These are phyloP conservation scores for Rasamsonia emersonii DNA, from an alignment of 2,329 filamentous ascomycete genomes.

Conservation along the genomic window DNA sequence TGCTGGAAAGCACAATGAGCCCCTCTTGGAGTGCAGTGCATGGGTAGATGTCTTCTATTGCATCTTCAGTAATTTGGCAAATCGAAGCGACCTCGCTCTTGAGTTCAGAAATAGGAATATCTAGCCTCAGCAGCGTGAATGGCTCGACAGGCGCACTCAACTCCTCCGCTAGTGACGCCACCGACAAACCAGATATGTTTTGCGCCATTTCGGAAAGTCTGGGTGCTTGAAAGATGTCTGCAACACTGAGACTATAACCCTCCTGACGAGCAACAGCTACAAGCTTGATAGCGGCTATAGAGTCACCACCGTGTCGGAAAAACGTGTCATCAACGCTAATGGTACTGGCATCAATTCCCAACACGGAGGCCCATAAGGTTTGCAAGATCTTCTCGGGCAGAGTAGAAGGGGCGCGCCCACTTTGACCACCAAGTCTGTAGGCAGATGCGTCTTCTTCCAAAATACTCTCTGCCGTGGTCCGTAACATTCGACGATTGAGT, in stretches of 20 bases:
- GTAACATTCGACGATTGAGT: constrained; percentile 18
- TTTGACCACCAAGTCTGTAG: constrained; percentile 8
- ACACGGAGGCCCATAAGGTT: constrained; percentile 7
- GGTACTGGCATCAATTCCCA: constrained; percentile 8
- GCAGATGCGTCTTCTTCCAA: constrained; percentile 5
- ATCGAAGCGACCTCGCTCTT: constrained; percentile 11
- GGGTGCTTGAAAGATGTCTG: constrained; percentile 11
- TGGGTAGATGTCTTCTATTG: constrained; percentile 32
- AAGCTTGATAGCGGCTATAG: constrained; percentile 14
- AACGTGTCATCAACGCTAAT: constrained; percentile 16
- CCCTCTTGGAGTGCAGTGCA: constrained; percentile 37
- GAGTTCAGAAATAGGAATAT: background rate
- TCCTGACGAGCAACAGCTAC: constrained; percentile 8
- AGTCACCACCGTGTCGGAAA: constrained; percentile 18
- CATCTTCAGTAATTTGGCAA: constrained; percentile 12
- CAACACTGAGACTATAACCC: constrained; percentile 10
- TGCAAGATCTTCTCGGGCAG: constrained; percentile 8
- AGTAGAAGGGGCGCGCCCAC: constrained; percentile 7
- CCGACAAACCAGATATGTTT: background rate
- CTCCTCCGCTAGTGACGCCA: constrained; percentile 1
- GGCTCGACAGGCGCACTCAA: background rate
- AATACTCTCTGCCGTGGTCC: constrained; percentile 4
- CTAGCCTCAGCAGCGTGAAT: constrained; percentile 6
- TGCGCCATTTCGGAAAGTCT: constrained; percentile 8
- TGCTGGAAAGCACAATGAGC: constrained; percentile 30